These are phyloP conservation scores for Vaccinium myrtillus DNA, from an alignment of 148 eudicot species.

Conservation along the genomic window DNA sequence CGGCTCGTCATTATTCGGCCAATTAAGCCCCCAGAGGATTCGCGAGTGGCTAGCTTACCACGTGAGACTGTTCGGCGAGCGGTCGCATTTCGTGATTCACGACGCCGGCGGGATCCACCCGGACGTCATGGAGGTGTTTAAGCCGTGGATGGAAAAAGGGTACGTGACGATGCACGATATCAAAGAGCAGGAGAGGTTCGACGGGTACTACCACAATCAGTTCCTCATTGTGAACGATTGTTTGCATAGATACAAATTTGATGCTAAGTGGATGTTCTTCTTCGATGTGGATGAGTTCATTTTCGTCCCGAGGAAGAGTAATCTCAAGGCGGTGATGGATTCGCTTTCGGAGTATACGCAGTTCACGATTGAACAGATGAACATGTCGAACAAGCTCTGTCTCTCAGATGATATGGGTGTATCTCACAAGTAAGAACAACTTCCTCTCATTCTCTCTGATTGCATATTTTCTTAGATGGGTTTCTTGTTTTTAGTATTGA, in stretches of 20 bases:
- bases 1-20: constrained; percentile 64
- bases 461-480: background rate
- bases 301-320: constrained; percentile 34
- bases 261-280: constrained; percentile 74
- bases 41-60: constrained; percentile 87
- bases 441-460: background rate
- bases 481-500: background rate
- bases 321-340: constrained; percentile 41
- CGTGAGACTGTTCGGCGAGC: constrained; percentile 50
- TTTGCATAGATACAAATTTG: constrained; percentile 56
- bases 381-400: constrained; percentile 65
- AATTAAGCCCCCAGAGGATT: constrained; percentile 61
- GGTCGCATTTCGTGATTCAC: constrained; percentile 67
- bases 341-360: constrained; percentile 48
- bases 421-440: constrained; percentile 36
- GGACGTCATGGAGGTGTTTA: constrained; percentile 49
- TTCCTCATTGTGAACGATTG: constrained; percentile 72
- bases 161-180: constrained; percentile 63
- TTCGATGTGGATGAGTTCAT: constrained; percentile 74
- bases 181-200: constrained; percentile 64
- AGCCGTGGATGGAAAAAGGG: constrained; percentile 72
- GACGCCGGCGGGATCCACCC: constrained; percentile 76
- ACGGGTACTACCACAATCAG: constrained; percentile 79
- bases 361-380: constrained; percentile 62
- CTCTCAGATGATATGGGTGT: constrained; percentile 40